Evolutionary conservation across 2,329 filamentous ascomycete species (phyloP).

Genomic region (Hymenoscyphus salicellus): DNA sequence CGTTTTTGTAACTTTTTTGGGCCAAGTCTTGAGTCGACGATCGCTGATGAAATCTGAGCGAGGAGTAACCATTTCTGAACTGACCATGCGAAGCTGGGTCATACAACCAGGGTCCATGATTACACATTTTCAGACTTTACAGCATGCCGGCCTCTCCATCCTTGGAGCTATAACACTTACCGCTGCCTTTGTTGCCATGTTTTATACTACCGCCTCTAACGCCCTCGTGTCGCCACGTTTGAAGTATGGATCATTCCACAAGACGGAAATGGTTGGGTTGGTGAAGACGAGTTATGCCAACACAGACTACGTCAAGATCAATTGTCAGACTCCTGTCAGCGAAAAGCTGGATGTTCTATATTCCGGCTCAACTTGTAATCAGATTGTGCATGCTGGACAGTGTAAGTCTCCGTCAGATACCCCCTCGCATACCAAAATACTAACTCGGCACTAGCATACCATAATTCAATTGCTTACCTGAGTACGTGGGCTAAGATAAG

Average conservation of each 20-base stretch:
- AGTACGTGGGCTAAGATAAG: constrained; percentile 50
- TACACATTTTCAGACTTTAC: constrained; percentile 63
- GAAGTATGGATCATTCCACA: constrained; percentile 53
- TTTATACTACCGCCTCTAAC: constrained; percentile 76
- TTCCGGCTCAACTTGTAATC: constrained; percentile 57
- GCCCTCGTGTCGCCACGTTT: constrained; percentile 73
- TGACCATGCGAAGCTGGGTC: constrained; percentile 74
- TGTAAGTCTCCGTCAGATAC: constrained; percentile 34
- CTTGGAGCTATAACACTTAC: constrained; percentile 63
- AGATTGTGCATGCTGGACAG: constrained; percentile 67
- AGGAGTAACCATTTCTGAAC: constrained; percentile 70
- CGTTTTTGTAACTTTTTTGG: constrained; percentile 69
- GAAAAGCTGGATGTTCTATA: constrained; percentile 39
- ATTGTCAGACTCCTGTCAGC: constrained; percentile 62
- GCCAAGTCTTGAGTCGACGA: constrained; percentile 67
- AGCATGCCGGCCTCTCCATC: constrained; percentile 60
- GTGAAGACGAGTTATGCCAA: constrained; percentile 65
- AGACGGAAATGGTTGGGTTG: constrained; percentile 49
- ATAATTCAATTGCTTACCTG: constrained; percentile 64
- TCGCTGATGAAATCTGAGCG: constrained; percentile 45
- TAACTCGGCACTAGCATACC: constrained; percentile 48
- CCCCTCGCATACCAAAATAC: neutral
- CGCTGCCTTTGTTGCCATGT: constrained; percentile 62
- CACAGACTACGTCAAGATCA: constrained; percentile 48
- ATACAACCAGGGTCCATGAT: constrained; percentile 71